phyloP scores from a whole-genome alignment of 1,284 basidiomycete species.

The Grifola frondosa region DNA sequence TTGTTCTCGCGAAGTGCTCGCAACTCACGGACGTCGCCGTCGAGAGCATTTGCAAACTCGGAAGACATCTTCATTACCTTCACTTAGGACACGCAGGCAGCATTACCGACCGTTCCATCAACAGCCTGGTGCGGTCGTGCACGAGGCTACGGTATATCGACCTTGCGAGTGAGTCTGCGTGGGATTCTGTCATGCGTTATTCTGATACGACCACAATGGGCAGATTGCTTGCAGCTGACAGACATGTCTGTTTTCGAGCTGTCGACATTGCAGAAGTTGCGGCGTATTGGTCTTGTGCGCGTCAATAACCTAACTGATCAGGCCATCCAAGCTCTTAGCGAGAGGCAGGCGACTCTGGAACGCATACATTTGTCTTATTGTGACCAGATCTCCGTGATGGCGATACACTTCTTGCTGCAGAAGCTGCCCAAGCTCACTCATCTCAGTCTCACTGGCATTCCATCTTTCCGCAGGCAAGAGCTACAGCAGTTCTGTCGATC shows the following conservation, averaged over 20 bases:
- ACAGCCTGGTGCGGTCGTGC: conserved; percentile 82
- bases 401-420: conserved; percentile 88
- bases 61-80: conserved; percentile 91
- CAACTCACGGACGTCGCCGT: conserved; percentile 85
- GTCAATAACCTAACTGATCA: conserved; percentile 92
- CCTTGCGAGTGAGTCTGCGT: conserved; percentile 78
- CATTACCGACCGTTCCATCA: conserved; percentile 91
- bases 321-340: conserved; percentile 85
- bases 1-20: conserved; percentile 91
- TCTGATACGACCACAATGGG: conserved; percentile 1
- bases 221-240: conserved; percentile 86
- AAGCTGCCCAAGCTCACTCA: conserved; percentile 89
- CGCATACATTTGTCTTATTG: conserved; percentile 98
- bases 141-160: conserved; percentile 96
- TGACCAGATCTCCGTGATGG: conserved; percentile 90
- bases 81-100: conserved; percentile 90
- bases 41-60: conserved; percentile 84
- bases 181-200: not conserved
- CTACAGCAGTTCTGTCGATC: conserved; percentile 89
- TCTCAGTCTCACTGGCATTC: conserved; percentile 94
- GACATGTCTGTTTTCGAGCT: conserved; percentile 95
- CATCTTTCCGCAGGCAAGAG: conserved; percentile 84
- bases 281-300: conserved; percentile 93
- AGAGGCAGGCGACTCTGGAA: conserved; percentile 82
- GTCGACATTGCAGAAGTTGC: conserved; percentile 84